Base-by-base conservation (phyloP, 2,329 filamentous ascomycete genomes). In the Metarhizium humberi region DNA sequence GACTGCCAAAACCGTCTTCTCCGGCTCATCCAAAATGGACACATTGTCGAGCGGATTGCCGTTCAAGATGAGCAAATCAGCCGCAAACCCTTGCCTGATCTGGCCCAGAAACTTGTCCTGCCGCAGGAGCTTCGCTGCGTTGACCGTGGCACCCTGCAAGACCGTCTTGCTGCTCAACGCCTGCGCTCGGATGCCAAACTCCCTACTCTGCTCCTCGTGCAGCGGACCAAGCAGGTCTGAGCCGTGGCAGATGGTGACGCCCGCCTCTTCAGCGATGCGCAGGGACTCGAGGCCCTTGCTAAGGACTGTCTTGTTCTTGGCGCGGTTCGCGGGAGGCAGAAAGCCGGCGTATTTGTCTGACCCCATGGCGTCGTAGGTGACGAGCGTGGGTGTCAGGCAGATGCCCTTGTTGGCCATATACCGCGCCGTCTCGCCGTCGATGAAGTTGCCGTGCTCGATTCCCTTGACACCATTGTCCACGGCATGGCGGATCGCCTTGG, bases 41-140 rank as follows among this genome's bases (percentile, higher is more conserved):
- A 83, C 73, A 61, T 84, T 74, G n/a, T 81, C 73, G 52, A 84
- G 63, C 2, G 80, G 81, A 60, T 82, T 82, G 46, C 61, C 60
- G 43, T 75, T 74, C 46, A 82, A 60, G 3, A 84, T 66, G 34
- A 84, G 58, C 46, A 84, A 48, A 63, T 84, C 81, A 0, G 80
- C 80, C 2, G 69, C 66, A 56, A 76, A 80, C 0, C 78, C 79
- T 18, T 70, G 65, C 58, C 72, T 73, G 3, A 84, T 64, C 60
- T 79, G 73, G 0, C 80, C 81, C 16, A 84, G 61, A 34, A 66
- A 68, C 3, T 71, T 64, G 29, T 75, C 75, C 59, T 75, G 71
- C 8, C 72, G 62, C 51, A 82, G 58, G 66, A 80, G 73, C 53
- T 67, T 69, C 6, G 80, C 80, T 1, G 76, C 71, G 60, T 79